A percentile compares a stretch with the other conserved stretches of the same genome.
Evolutionary conservation across 768 basidiomycete species (phyloP).

Genomic region (Ephemerocybe angulata): DNA sequence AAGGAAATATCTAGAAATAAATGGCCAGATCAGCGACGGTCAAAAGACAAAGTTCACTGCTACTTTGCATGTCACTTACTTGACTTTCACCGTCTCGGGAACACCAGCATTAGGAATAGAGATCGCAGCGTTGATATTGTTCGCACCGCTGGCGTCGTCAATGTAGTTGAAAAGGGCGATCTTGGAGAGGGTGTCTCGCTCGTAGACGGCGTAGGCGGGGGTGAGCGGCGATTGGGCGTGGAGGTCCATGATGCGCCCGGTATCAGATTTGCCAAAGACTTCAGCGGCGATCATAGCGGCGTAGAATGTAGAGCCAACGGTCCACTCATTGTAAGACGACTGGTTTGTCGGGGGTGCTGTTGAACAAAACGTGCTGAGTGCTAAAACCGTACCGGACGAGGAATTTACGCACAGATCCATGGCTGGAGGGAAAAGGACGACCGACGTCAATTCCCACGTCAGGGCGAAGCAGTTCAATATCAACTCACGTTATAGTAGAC

Average conservation of each 20-base stretch:
- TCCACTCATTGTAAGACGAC: constrained; percentile 64
- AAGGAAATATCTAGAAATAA: constrained; percentile 46
- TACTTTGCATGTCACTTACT: constrained; percentile 54
- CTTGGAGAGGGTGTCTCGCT: constrained; percentile 56
- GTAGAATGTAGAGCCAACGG: constrained; percentile 74
- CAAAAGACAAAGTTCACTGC: no score
- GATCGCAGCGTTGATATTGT: constrained; percentile 48
- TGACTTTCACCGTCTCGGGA: constrained; percentile 46
- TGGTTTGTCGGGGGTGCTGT: constrained; percentile 55
- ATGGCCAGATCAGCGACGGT: constrained; percentile 13
- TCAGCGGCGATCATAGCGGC: constrained; percentile 69
- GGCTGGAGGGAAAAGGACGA: no score
- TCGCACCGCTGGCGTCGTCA: constrained; percentile 54
- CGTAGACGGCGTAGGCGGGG: constrained; percentile 72
- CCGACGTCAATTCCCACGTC: no score
- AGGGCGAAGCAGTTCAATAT: no score
- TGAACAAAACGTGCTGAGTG: no score
- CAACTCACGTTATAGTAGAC: constrained; percentile 68
- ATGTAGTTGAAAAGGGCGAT: constrained; percentile 73
- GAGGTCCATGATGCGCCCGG: constrained; percentile 64
- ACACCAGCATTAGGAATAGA: constrained; percentile 44
- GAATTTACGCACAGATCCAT: constrained; percentile 20
- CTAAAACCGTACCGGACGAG: no score
- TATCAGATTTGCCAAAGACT: constrained; percentile 57
- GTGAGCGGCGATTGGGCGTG: constrained; percentile 48